Evolutionary conservation across 768 basidiomycete species (phyloP).

Genomic region (Russula lepida): DNA sequence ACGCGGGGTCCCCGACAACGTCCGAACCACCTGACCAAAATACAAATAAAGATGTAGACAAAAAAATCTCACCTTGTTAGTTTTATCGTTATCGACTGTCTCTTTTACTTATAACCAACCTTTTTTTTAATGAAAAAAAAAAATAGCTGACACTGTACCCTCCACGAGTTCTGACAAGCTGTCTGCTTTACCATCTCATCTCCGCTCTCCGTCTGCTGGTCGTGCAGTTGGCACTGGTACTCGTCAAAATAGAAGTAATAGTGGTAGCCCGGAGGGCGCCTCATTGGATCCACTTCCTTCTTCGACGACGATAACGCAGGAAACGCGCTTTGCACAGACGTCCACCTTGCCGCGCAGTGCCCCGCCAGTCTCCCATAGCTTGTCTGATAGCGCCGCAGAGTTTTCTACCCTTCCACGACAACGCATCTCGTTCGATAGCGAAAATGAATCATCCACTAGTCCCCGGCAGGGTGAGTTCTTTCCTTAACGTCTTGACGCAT

Average conservation of each 20-base stretch:
- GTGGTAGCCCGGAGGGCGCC: conserved; percentile 33
- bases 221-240: conserved; percentile 28
- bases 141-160: conserved; percentile 22
- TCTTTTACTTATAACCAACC: no score
- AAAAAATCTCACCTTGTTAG: not conserved
- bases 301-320: not conserved
- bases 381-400: conserved; percentile 5
- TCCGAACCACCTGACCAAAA: not conserved
- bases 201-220: conserved; percentile 28
- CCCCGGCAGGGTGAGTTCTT: conserved; percentile 36
- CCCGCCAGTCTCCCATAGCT: not conserved
- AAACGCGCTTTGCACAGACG: not conserved
- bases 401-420: conserved; percentile 38
- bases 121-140: no score
- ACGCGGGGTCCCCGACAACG: not conserved
- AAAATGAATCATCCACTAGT: conserved; percentile 34
- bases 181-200: conserved; percentile 28
- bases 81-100: no score
- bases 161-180: conserved; percentile 41
- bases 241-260: not conserved
- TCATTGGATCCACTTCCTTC: conserved; percentile 19
- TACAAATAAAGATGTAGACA: not conserved
- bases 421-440: conserved; percentile 50
- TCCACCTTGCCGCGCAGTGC: conserved; percentile 17
- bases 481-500: not conserved